These are phyloP conservation scores for Pogostemon cablin DNA, from an alignment of 257 asterid genomes.

Conservation along the genomic window DNA sequence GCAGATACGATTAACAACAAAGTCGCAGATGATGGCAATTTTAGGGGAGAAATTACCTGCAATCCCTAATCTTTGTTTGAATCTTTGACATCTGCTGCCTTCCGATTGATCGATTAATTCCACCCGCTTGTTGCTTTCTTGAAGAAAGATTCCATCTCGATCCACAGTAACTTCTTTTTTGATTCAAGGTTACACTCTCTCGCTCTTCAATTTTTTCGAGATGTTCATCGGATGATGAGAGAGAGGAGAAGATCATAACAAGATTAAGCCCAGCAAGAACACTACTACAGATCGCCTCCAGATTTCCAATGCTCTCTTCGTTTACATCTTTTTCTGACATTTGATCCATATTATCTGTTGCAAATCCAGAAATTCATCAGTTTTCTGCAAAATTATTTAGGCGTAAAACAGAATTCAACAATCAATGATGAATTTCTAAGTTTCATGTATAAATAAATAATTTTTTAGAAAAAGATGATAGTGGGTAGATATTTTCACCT, in stretches of 20 bases:
- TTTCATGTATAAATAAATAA: too few species aligned
- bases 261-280: slow-evolving; percentile 45
- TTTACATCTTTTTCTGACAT: slow-evolving; percentile 27
- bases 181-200: slow-evolving; percentile 2
- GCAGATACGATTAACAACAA: neutral
- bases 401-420: too few species aligned
- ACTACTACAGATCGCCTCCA: neutral
- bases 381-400: too few species aligned
- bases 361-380: neutral
- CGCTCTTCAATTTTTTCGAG: slow-evolving; percentile 27
- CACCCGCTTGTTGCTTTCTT: slow-evolving; percentile 27
- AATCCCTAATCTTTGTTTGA: slow-evolving; percentile 37
- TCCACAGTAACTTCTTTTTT: slow-evolving; percentile 3
- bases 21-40: neutral
- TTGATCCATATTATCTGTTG: neutral
- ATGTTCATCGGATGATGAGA: slow-evolving; percentile 37
- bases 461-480: too few species aligned
- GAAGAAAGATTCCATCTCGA: slow-evolving; percentile 15
- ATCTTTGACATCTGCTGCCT: slow-evolving; percentile 31
- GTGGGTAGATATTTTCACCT: too few species aligned
- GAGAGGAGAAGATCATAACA: slow-evolving; percentile 47
- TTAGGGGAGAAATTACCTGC: slow-evolving; percentile 33
- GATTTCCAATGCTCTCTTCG: slow-evolving; percentile 25
- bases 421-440: too few species aligned
- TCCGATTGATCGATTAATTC: slow-evolving; percentile 27